A percentile compares a stretch with the other conserved stretches of the same genome.
phyloP scores from a whole-genome alignment of 2,329 filamentous ascomycete genomes.

The Claviceps sp. region DNA sequence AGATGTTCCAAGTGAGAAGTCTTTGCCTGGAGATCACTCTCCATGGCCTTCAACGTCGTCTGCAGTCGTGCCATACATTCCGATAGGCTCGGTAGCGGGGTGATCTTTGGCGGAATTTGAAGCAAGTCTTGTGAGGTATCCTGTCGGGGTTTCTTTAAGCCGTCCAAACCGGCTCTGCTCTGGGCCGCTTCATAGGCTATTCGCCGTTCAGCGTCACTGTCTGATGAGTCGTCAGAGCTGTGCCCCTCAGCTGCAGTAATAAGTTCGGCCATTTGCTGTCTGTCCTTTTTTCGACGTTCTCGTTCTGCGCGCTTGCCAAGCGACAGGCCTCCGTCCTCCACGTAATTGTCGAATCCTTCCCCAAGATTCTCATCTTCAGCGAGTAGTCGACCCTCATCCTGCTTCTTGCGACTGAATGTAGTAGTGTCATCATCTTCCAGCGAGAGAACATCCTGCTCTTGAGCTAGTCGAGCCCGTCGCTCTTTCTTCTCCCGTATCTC shows the following conservation, averaged over 20 bases:
- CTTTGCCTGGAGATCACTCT: constrained; percentile 46
- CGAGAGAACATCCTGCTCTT: constrained; percentile 54
- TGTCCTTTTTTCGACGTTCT: constrained; percentile 51
- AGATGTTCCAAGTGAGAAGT: constrained; percentile 51
- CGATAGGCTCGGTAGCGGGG: constrained; percentile 60
- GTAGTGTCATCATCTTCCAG: constrained; percentile 44
- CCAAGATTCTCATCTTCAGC: constrained; percentile 83
- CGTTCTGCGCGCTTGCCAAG: constrained; percentile 68
- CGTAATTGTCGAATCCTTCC: constrained; percentile 86
- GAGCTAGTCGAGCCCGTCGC: constrained; percentile 64
- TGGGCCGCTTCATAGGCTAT: constrained; percentile 82
- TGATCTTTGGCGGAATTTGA: constrained; percentile 58
- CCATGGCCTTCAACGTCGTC: constrained; percentile 47
- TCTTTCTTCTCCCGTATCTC: constrained; percentile 89
- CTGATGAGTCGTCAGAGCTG: constrained; percentile 49
- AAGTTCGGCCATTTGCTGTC: constrained; percentile 68
- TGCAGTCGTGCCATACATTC: constrained; percentile 53
- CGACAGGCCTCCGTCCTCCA: constrained; percentile 69
- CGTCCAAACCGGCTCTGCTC: constrained; percentile 76
- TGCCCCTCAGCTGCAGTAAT: constrained; percentile 66
- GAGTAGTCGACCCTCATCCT: constrained; percentile 60
- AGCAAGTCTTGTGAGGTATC: constrained; percentile 25
- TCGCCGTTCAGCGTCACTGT: constrained; percentile 56
- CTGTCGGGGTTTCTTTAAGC: constrained; percentile 34
- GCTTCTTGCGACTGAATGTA: constrained; percentile 34